Base-by-base conservation (phyloP, 192 early-diverging fungal species). In the Phycomyces blakesleeanus region DNA sequence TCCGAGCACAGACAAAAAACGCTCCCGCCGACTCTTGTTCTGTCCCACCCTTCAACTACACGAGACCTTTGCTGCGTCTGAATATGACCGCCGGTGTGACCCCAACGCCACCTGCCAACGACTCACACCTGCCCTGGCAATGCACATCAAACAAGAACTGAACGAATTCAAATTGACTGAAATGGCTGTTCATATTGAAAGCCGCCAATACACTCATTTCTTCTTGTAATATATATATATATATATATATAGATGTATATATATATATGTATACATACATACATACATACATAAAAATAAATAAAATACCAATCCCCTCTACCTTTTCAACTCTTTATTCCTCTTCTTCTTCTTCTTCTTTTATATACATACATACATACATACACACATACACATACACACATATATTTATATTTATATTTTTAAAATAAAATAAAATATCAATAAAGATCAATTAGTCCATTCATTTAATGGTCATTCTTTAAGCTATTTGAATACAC, bases 81-180 rank as follows among this genome's bases (percentile, higher is more conserved):
- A 93, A 59, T 98, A 98, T 70, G 93, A 96, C 67, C 83, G 94
- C n/a, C 83, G 86, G 49, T 92, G 91, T 41, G 90, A 94, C 75
- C 73, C 81, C 5, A 85, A 91, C 34, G 79, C 87, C n/a, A 94
- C 92, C 9, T 92, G 91, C 58, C 80, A 80, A 59, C 87, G 90
- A 44, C 75, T 98, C 0, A 96, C 95, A 8, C 86, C 93, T 6
- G 76, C 86, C 42, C 80, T 95, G 50, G 93, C 94, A 38, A 86
- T 91, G 63, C 74, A 78, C 62, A 98, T 98, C 75, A 89, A 95
- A 49, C 84, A 92, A 69, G 96, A 98, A 70, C 73, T 98, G 50
- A 98, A 98, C 74, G 85, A 91, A 49, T 98, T 87, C 78, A 98
- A 98, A 76, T 81, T 89, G 52, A 78, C 82, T 37, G 94, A 97